Percentiles rank a stretch among this genome's conserved stretches.
phyloP scores from a whole-genome alignment of 129 eudicot species.

The Chrysanthemum lavandulifolium region DNA sequence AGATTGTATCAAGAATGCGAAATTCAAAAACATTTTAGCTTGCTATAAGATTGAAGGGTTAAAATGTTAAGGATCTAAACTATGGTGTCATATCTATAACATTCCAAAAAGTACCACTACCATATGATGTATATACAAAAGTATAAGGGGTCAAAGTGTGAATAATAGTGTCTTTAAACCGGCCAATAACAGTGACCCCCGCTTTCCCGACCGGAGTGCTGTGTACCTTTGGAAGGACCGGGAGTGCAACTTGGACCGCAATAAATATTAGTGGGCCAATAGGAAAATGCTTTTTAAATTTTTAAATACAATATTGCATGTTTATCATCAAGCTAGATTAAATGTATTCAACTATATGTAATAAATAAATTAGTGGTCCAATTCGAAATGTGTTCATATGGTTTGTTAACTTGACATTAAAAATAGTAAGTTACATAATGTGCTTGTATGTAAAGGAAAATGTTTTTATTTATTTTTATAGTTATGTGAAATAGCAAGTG shows the following conservation, averaged over 20 bases:
- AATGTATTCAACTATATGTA: neutral
- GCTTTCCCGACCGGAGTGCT: conserved; percentile 45
- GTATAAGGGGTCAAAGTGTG: conserved; percentile 7
- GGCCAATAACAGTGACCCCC: conserved; percentile 43
- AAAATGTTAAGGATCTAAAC: neutral
- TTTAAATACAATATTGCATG: neutral
- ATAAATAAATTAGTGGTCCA: neutral
- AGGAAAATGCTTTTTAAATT: neutral
- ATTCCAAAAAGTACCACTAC: neutral
- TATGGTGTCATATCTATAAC: neutral
- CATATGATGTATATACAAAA: neutral
- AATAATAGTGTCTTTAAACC: neutral
- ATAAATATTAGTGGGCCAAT: conserved; percentile 20
- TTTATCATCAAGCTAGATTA: neutral
- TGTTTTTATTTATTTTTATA: too few relatives aligned
- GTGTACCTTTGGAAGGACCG: conserved; percentile 42
- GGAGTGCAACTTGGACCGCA: conserved; percentile 28
- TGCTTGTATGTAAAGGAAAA: too few relatives aligned
- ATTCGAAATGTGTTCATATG: neutral
- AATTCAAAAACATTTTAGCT: too few relatives aligned
- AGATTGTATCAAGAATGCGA: too few relatives aligned
- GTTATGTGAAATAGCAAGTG: too few relatives aligned
- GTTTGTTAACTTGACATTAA: too few relatives aligned
- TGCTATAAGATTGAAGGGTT: too few relatives aligned
- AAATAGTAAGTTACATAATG: too few relatives aligned